Evolutionary conservation across 495 filamentous ascomycete genomes (phyloP), one percentile per base, ranked within the genome.

Genomic region (Recurvomyces mirabilis): DNA sequence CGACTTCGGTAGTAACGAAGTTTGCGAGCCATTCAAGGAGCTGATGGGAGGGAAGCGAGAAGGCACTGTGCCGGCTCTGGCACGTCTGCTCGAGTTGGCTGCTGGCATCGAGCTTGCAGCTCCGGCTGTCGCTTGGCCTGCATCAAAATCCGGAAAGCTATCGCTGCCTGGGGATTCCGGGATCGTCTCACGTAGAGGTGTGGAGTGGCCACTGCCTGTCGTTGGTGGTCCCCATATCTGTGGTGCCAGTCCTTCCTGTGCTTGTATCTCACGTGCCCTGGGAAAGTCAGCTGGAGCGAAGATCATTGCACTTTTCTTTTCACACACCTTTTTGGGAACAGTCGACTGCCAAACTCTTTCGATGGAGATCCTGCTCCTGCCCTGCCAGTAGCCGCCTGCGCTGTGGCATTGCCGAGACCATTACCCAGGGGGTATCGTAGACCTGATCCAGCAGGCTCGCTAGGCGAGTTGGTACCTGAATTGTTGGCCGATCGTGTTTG

Each of bases 331-430:
- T 95, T 95, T 41, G 88, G 84, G 64, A 82, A 98, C 35, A 96
- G 65, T 54, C 82, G 62, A 66, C 77, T 62, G 62, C 81, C 78
- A 58, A 77, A 72, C 47, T 96, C 93, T 67, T 94, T 88, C 62
- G 89, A 94, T 55, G 91, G 91, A 72, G 91, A 98, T 64, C 88
- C 91, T 72, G 87, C 79, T 70, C 88, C 88, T 52, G 88, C 76
- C 64, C 93, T 79, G 56, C 80, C 70, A 60, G 68, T 77, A 53
- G 79, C 79, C 46, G 84, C 75, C 60, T 84, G 81, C 54, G 77
- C 79, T 49, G 74, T 69, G 54, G 78, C 66, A 43, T 74, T 68
- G 49, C 68, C 78, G 52, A 84, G 65, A 36, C 73, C 71, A 47
- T 73, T 75, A 28, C 77, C 71, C 29, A 81, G 86, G 12, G 87